Percentiles rank a stretch among this genome's conserved stretches.
Conservation (phyloP, 1,139 yeast species). For the Suhomyces coccinellae region DNA sequence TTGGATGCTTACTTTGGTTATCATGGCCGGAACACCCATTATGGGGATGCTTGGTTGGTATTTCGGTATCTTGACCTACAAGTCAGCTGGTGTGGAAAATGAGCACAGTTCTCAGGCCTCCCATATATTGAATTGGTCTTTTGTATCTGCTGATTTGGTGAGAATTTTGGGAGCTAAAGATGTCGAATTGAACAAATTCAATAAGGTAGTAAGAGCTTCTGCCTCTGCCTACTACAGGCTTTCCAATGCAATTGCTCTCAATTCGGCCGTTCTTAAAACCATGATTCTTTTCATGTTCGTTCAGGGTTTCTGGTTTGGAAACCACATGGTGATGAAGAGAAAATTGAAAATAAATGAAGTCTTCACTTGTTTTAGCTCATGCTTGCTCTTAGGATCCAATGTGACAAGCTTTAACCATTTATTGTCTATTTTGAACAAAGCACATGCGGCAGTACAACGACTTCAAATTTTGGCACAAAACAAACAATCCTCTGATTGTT, state of each 20-base stretch:
- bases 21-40: constrained; percentile 70
- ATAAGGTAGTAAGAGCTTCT: constrained; percentile 39
- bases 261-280: constrained; percentile 57
- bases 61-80: constrained; percentile 54
- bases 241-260: constrained; percentile 53
- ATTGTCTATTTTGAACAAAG: constrained; percentile 59
- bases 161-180: constrained; percentile 60
- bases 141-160: constrained; percentile 59
- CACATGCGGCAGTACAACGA: constrained; percentile 54
- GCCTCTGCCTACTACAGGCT: constrained; percentile 49
- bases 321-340: constrained; percentile 55
- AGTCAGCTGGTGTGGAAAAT: constrained; percentile 59
- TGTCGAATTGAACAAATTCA: constrained; percentile 50
- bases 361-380: constrained; percentile 80
- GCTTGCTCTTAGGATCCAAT: constrained; percentile 66
- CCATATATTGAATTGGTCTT: constrained; percentile 67
- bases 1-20: constrained; percentile 80
- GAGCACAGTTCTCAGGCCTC: constrained; percentile 55
- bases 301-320: constrained; percentile 92
- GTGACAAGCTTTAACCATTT: constrained; percentile 54
- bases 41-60: constrained; percentile 51
- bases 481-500: background rate
- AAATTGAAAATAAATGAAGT: constrained; percentile 59
- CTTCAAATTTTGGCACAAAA: background rate
- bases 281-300: constrained; percentile 74